These are phyloP conservation scores for Ustilago nuda DNA, from an alignment of 1,284 basidiomycete genomes.

Conservation along the genomic window DNA sequence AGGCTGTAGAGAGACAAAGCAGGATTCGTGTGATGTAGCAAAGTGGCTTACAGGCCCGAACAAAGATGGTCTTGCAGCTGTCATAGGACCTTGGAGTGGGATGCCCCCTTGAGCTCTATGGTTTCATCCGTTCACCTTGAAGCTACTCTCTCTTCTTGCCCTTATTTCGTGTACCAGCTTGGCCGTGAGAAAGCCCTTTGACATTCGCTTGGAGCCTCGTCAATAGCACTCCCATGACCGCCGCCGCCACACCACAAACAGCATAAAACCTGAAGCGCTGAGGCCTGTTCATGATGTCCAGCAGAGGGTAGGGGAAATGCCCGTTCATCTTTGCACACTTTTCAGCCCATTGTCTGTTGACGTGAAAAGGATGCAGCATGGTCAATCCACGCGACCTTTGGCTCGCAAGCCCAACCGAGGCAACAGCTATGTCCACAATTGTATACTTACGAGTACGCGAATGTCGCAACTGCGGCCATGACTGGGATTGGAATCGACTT, in stretches of 20 bases:
- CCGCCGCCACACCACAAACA: conserved; percentile 14
- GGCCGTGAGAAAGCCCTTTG: background rate
- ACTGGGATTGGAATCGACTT: conserved; percentile 21
- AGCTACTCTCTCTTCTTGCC: background rate
- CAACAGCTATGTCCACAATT: background rate
- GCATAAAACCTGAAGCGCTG: conserved; percentile 35
- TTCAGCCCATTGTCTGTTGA: conserved; percentile 46
- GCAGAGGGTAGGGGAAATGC: conserved; percentile 53
- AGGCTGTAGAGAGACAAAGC: no score
- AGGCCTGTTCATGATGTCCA: conserved; percentile 33
- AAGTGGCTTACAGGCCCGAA: background rate
- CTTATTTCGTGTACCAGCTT: background rate
- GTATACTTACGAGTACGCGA: conserved; percentile 27
- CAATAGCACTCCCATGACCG: conserved; percentile 10
- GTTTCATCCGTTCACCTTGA: background rate
- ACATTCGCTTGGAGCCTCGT: conserved; percentile 22
- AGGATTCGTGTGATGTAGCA: background rate
- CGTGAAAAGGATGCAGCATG: background rate
- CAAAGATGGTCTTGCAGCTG: no score
- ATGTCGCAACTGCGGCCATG: conserved; percentile 9
- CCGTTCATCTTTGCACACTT: conserved; percentile 52
- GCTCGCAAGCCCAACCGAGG: background rate
- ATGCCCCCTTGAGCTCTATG: background rate
- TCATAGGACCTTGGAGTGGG: no score
- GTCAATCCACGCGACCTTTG: background rate